Conservation (phyloP, 2,329 filamentous ascomycete genomes). For the Aspergillus aculeatinus region DNA sequence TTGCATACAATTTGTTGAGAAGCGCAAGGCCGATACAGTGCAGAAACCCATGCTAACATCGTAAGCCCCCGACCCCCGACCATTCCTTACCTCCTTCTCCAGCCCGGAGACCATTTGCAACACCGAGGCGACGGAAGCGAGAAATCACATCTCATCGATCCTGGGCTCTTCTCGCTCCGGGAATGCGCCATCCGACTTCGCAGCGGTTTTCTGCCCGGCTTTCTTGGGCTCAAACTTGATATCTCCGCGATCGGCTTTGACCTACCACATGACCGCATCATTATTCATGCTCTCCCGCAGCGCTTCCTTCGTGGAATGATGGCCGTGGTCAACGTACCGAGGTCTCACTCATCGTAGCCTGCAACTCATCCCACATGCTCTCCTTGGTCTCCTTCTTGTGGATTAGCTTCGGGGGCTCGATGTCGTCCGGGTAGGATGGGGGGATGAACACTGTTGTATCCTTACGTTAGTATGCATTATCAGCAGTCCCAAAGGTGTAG, state of each 20-base stretch:
- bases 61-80: too few species aligned
- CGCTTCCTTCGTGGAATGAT: too few species aligned
- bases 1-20: background rate
- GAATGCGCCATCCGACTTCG: slow-evolving; percentile 9
- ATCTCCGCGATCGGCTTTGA: slow-evolving; percentile 19
- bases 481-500: too few species aligned
- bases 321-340: slow-evolving; percentile 1
- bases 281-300: background rate
- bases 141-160: slow-evolving; percentile 15
- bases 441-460: slow-evolving; percentile 12
- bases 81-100: too few species aligned
- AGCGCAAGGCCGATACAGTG: background rate
- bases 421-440: slow-evolving; percentile 13
- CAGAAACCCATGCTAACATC: too few species aligned
- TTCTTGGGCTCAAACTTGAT: slow-evolving; percentile 4
- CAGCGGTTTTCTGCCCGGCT: background rate
- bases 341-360: slow-evolving; percentile 16
- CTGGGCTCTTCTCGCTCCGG: slow-evolving; percentile 11
- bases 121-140: background rate
- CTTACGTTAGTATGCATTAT: background rate
- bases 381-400: slow-evolving; percentile 4
- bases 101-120: too few species aligned
- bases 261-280: slow-evolving; percentile 1
- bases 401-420: slow-evolving; percentile 10
- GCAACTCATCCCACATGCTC: slow-evolving; percentile 14